Evolutionary conservation across 2,329 filamentous ascomycete species (phyloP).

Genomic region (Clonostachys rosea): DNA sequence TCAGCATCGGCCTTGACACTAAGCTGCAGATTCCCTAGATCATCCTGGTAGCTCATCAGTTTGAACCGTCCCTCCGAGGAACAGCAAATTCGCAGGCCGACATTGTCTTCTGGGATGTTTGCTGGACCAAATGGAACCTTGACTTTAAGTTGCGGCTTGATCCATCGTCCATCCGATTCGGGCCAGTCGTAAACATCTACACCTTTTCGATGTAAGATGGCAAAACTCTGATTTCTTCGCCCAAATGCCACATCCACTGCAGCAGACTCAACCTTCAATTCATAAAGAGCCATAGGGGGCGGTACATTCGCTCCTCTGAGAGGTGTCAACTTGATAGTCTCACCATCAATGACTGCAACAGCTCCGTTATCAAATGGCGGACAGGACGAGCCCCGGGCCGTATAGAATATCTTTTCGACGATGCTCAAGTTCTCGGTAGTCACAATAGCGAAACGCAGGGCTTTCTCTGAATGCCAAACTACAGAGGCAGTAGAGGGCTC

Average conservation of each 20-base stretch:
- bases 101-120: constrained; percentile 9
- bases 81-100: constrained; percentile 24
- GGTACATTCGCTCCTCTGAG: constrained; percentile 81
- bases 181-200: constrained; percentile 70
- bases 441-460: constrained; percentile 61
- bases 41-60: constrained; percentile 21
- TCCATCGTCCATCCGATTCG: constrained; percentile 47
- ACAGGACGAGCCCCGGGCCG: constrained; percentile 62
- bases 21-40: constrained; percentile 13
- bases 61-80: constrained; percentile 17
- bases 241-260: constrained; percentile 74
- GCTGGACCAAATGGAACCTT: constrained; percentile 29
- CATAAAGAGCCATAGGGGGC: constrained; percentile 85
- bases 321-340: constrained; percentile 75
- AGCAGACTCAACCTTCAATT: constrained; percentile 58
- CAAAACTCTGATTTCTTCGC: constrained; percentile 59
- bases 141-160: constrained; percentile 33
- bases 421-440: constrained; percentile 46
- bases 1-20: constrained; percentile 8
- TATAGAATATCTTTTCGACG: constrained; percentile 64
- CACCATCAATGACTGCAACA: constrained; percentile 82
- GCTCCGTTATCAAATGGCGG: constrained; percentile 74
- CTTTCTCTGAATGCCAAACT: constrained; percentile 85
- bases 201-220: constrained; percentile 62
- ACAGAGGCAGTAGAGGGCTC: constrained; percentile 24